Conservation (phyloP, 495 filamentous ascomycete genomes). For the Penicillium waksmanii region DNA sequence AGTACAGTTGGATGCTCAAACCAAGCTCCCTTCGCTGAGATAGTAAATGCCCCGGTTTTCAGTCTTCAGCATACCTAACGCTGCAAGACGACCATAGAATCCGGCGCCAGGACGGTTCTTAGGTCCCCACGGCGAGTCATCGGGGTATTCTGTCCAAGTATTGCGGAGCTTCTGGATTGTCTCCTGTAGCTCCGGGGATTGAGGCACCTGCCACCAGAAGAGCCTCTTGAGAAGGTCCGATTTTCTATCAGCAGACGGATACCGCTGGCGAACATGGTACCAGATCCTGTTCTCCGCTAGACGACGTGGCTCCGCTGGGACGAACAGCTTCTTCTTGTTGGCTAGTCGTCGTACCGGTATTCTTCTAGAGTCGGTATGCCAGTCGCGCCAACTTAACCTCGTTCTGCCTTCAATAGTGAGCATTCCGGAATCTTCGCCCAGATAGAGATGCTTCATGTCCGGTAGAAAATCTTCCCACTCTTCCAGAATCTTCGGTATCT, state of each 20-base stretch:
- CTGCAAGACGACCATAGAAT: constrained; percentile 28
- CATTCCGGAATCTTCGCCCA: constrained; percentile 9
- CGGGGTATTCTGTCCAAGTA: constrained; percentile 23
- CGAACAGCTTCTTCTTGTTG: constrained; percentile 9
- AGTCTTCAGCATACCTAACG: constrained; percentile 20
- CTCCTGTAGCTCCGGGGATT: constrained; percentile 7
- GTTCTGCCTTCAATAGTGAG: constrained; percentile 18
- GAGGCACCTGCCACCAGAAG: constrained; percentile 21
- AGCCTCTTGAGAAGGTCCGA: constrained; percentile 29
- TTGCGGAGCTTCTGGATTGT: constrained; percentile 4
- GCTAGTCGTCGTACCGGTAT: constrained; percentile 13
- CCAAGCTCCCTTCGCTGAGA: constrained; percentile 24
- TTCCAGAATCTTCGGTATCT: constrained; percentile 47
- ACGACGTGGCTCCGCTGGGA: neutral
- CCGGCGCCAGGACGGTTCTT: constrained; percentile 19
- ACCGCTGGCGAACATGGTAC: constrained; percentile 8
- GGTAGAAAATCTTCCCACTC: constrained; percentile 57
- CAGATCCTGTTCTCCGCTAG: constrained; percentile 17
- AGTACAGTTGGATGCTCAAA: constrained; percentile 2
- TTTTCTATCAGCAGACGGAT: constrained; percentile 19
- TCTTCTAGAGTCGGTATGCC: neutral
- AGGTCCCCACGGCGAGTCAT: constrained; percentile 14
- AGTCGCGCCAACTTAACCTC: constrained; percentile 7
- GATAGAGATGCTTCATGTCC: constrained; percentile 25
- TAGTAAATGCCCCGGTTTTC: constrained; percentile 12